phyloP scores from a whole-genome alignment of 2,329 filamentous ascomycete genomes.

The Diaporthe vaccinii region DNA sequence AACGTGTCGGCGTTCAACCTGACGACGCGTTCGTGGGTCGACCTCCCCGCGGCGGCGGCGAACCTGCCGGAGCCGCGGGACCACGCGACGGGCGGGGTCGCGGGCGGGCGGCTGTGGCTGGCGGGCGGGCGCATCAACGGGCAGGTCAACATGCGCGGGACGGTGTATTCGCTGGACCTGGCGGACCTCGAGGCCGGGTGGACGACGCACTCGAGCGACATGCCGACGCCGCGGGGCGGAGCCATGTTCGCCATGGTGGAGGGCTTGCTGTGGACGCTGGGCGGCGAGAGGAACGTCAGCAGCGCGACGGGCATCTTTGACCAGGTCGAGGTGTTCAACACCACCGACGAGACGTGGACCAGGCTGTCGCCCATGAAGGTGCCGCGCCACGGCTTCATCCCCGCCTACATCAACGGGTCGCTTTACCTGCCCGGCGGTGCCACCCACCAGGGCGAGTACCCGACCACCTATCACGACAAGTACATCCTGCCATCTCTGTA shows the following conservation, averaged over 20 bases:
- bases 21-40: slow-evolving; percentile 45
- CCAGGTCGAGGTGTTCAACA: slow-evolving; percentile 43
- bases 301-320: slow-evolving; percentile 41
- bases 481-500: slow-evolving; percentile 12
- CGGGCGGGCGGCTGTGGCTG: slow-evolving; percentile 52
- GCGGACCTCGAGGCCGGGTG: slow-evolving; percentile 46
- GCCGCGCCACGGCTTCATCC: slow-evolving; percentile 42
- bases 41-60: slow-evolving; percentile 45
- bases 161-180: slow-evolving; percentile 53
- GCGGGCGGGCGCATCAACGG: slow-evolving; percentile 52
- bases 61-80: slow-evolving; percentile 52
- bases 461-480: slow-evolving; percentile 3
- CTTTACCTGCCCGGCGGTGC: slow-evolving; percentile 34
- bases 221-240: slow-evolving; percentile 56
- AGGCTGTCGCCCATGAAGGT: slow-evolving; percentile 39
- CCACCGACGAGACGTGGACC: slow-evolving; percentile 39
- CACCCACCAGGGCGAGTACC: slow-evolving; percentile 25
- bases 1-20: slow-evolving; percentile 51
- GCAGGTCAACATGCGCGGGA: slow-evolving; percentile 50
- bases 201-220: slow-evolving; percentile 46
- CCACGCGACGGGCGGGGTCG: slow-evolving; percentile 49
- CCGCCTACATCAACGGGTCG: not conserved
- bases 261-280: slow-evolving; percentile 51
- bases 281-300: slow-evolving; percentile 53
- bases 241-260: slow-evolving; percentile 48